A percentile compares a stretch with the other conserved stretches of the same genome.
Evolutionary conservation across 2,329 filamentous ascomycete genomes (phyloP).

Genomic region (Botrytis paeoniae): DNA sequence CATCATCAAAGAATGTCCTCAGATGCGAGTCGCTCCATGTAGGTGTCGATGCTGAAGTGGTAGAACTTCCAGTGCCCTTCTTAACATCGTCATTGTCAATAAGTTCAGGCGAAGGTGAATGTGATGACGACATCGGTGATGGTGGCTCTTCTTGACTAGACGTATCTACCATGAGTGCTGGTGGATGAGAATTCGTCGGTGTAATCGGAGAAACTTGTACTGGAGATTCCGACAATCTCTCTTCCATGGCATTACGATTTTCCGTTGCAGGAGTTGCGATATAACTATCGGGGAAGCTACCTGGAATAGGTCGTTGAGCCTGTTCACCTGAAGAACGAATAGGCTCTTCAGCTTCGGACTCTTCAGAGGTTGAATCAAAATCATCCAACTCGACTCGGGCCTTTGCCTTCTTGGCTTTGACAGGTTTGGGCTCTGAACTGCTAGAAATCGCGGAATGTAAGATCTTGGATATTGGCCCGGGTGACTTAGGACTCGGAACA

Average conservation of each 20-base stretch:
- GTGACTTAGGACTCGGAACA: constrained; percentile 41
- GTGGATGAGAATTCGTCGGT: constrained; percentile 50
- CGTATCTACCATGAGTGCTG: constrained; percentile 66
- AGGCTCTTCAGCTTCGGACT: constrained; percentile 38
- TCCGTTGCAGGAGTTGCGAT: constrained; percentile 34
- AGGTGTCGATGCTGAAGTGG: constrained; percentile 52
- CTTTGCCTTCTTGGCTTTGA: constrained; percentile 58
- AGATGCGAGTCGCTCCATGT: constrained; percentile 86
- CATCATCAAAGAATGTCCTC: constrained; percentile 85
- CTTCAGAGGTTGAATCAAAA: constrained; percentile 52
- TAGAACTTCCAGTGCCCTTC: constrained; percentile 47
- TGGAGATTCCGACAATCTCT: constrained; percentile 65
- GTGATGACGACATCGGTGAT: constrained; percentile 52
- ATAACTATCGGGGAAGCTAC: constrained; percentile 39
- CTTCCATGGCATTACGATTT: constrained; percentile 37
- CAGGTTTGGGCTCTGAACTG: constrained; percentile 49
- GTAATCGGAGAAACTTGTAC: constrained; percentile 60
- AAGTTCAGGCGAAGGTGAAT: constrained; percentile 59
- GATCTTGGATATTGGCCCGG: constrained; percentile 44
- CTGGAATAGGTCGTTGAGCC: constrained; percentile 35
- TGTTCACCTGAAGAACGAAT: constrained; percentile 29
- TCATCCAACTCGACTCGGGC: constrained; percentile 67
- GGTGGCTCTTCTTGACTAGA: constrained; percentile 67
- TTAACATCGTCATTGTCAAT: constrained; percentile 46
- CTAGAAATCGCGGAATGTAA: constrained; percentile 42